Conservation (phyloP, 2,329 filamentous ascomycete species). For the Calonectria pseudoturangicola region DNA sequence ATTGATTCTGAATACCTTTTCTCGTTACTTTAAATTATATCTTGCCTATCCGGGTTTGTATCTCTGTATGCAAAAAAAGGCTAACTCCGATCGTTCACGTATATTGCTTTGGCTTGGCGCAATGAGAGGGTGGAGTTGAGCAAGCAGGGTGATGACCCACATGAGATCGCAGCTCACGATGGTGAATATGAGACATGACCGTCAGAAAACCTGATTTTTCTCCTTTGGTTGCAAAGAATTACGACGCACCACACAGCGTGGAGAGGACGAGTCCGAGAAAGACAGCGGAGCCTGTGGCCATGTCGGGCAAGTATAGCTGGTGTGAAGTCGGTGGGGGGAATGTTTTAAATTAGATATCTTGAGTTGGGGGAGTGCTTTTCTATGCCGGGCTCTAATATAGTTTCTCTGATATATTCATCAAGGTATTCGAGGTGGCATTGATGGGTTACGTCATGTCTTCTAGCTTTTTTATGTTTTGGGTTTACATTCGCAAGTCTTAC, state of each 20-base stretch:
- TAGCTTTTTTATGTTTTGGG: too few species aligned
- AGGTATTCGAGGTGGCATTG: too few species aligned
- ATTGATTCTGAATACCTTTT: too few species aligned
- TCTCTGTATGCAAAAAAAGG: conserved; percentile 46
- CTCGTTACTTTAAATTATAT: too few species aligned
- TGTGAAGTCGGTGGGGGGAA: neutral
- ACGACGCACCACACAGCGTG: conserved; percentile 84
- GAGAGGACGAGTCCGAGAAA: conserved; percentile 90
- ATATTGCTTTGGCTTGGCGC: conserved; percentile 83
- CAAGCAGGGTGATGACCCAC: conserved; percentile 98
- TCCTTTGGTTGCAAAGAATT: conserved; percentile 94
- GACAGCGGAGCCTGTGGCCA: conserved; percentile 81
- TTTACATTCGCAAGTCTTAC: too few species aligned
- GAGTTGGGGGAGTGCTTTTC: too few species aligned
- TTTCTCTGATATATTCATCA: too few species aligned
- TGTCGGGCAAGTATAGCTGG: conserved; percentile 42
- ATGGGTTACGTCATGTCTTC: too few species aligned
- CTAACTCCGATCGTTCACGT: conserved; percentile 65
- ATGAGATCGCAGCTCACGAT: conserved; percentile 96
- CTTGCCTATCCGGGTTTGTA: too few species aligned
- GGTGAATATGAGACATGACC: conserved; percentile 92
- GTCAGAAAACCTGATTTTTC: conserved; percentile 96
- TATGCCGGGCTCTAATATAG: too few species aligned
- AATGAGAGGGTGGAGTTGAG: conserved; percentile 96
- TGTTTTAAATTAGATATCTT: too few species aligned